Evolutionary conservation across 2,329 filamentous ascomycete species (phyloP), one percentile per base, ranked within the genome.

Genomic region (Aspergillus sp.): DNA sequence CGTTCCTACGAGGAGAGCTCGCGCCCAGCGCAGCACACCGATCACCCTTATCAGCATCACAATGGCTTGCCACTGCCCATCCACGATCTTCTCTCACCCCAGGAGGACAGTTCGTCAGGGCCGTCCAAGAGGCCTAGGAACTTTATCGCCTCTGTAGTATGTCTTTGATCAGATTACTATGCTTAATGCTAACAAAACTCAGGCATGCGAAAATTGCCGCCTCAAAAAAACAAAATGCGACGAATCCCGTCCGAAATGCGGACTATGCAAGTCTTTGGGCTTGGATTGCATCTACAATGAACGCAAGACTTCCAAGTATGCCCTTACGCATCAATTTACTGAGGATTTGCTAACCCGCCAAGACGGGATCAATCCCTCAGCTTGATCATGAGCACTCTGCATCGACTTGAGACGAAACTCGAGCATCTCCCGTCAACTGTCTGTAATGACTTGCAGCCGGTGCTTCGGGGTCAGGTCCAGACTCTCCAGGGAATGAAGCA

Each of bases 141-240:
- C 49, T 69, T 69, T 47, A 69, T 69, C 50, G 66, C 66, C 35
- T 66, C 66, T 3, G 66, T 69, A 51, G 65, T 68, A 55, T 41
- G 63, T 58, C 20, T 30, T 10, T 12, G 0, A 41, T 44, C 20
- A 23, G 3, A 4, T 39, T 9, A 17, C 17, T 33, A 43, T 22
- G 15, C 39, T 32, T 25, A 38, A 20, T 15, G n/a, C 25, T 44
- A 35, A 46, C 43, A 25, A 32, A 25, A n/a, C n/a, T 7, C 52
- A 74, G 75, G 77, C 77, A 2, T 80, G 77, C 55, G 76, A 80
- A 55, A 71, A 69, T 13, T 80, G 77, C 56, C 68, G 77, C 22
- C 62, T 73, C 43, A 76, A 77, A 56, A 79, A 79, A 62, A 78
- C 75, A 15, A 62, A 75, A 63, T 80, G 77, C 59, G 76, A 80